Base-by-base conservation (phyloP, 1,139 yeast genomes). In the Blastobotrys illinoisensis region DNA sequence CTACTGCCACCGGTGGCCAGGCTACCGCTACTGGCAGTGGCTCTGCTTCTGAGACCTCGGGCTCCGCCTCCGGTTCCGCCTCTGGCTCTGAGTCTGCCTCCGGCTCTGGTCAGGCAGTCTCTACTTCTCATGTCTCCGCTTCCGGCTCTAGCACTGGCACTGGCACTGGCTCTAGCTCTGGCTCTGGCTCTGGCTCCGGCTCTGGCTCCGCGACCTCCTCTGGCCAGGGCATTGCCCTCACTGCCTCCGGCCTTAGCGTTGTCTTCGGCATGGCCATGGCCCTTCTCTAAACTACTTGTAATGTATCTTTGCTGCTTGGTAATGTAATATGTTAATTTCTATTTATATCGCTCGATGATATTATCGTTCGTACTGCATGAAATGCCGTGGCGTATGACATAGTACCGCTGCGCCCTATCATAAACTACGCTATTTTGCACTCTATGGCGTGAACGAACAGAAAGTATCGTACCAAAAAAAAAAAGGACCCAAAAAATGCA, bases 81-180 rank as follows among this genome's bases (percentile, higher is more conserved):
- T 40, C 53, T 50, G 54, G 36, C 46, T 36, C 55, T 50, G 44
- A 14, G 16, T 40, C 51, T 28, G 23, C 32, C 24, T 24, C 43
- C 20, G 21, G 26, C 26, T n/a, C n/a, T n/a, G n/a, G n/a, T n/a
- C n/a, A n/a, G n/a, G n/a, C n/a, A n/a, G n/a, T n/a, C n/a, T n/a
- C n/a, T n/a, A n/a, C n/a, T n/a, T n/a, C n/a, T n/a, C n/a, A n/a
- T n/a, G 28, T 46, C 44, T 53, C 55, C 14, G 44, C 47, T 13
- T 13, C 53, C 18, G 46, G 49, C 19, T 20, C 49, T 36, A 18
- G 32, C 16, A 16, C 51, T 43, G 46, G 20, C 28, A 20, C 46
- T 20, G 47, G 47, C 28, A 7, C 47, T 23, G 32, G n/a, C n/a
- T n/a, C n/a, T n/a, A n/a, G n/a, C n/a, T n/a, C n/a, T n/a, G n/a